These are phyloP conservation scores for Nemania serpens DNA, from an alignment of 2,329 filamentous ascomycete genomes.

Conservation along the genomic window DNA sequence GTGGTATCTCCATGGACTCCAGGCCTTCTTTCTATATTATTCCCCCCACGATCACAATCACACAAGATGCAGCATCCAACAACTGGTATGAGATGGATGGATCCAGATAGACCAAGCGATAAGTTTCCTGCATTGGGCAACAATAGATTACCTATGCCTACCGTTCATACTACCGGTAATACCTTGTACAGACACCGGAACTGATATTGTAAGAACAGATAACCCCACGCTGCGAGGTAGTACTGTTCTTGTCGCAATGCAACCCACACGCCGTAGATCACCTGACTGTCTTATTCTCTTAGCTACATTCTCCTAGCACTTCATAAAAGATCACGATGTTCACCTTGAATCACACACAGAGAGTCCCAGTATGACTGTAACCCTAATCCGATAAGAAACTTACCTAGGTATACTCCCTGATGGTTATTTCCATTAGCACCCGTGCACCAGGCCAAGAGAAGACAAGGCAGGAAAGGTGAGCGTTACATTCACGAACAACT, in stretches of 20 bases:
- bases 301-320: constrained; percentile 15
- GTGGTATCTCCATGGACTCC: neutral
- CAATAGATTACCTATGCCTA: constrained; percentile 7
- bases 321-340: constrained; percentile 13
- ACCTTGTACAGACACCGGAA: neutral
- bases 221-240: constrained; percentile 12
- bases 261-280: constrained; percentile 21
- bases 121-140: constrained; percentile 17
- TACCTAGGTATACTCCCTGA: neutral
- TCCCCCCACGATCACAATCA: constrained; percentile 14
- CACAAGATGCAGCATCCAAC: constrained; percentile 13
- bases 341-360: constrained; percentile 15
- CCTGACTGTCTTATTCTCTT: constrained; percentile 24
- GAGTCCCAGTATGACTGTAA: too few species aligned
- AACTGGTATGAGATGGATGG: constrained; percentile 3
- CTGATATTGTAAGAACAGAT: constrained; percentile 10
- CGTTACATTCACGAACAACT: constrained; percentile 12
- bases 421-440: constrained; percentile 6
- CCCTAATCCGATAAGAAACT: too few species aligned
- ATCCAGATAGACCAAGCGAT: constrained; percentile 8
- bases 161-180: constrained; percentile 7
- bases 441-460: constrained; percentile 7
- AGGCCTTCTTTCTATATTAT: neutral
- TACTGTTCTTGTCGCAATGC: constrained; percentile 18
- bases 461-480: constrained; percentile 9